Percentiles rank a stretch among this genome's conserved stretches.
These are phyloP conservation scores for Populus simonii DNA, from an alignment of 345 rosid species.

Conservation along the genomic window DNA sequence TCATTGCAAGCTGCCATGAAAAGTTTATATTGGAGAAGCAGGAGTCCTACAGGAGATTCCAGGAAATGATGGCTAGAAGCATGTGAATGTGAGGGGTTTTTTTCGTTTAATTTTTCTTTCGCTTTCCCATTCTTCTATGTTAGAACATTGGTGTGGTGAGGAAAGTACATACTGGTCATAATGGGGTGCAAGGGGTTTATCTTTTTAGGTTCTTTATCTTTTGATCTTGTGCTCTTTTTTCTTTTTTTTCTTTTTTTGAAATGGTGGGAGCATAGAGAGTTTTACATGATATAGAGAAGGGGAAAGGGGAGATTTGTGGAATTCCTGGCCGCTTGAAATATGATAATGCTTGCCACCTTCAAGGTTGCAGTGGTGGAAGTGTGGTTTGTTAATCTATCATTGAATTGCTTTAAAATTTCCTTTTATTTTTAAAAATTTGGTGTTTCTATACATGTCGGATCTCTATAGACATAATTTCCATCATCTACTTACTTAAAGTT, in stretches of 20 bases:
- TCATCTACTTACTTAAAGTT: too few relatives aligned
- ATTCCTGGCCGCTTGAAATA: not conserved
- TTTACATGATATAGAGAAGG: not conserved
- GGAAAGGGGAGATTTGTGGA: not conserved
- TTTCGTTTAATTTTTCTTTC: not conserved
- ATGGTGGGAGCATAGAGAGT: not conserved
- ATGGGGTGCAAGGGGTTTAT: not conserved
- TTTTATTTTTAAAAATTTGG: not conserved
- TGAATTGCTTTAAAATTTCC: not conserved
- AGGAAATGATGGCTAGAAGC: slow-evolving; percentile 75
- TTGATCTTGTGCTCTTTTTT: not conserved
- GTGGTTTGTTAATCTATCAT: not conserved
- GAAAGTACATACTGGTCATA: slow-evolving; percentile 9
- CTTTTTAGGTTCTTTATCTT: not conserved
- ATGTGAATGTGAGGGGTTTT: slow-evolving; percentile 23
- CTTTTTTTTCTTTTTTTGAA: not conserved
- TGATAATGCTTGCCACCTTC: not conserved
- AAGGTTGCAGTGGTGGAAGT: not conserved
- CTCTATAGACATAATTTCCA: not conserved
- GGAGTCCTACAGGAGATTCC: slow-evolving; percentile 90
- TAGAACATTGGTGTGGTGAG: slow-evolving; percentile 21
- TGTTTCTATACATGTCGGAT: not conserved
- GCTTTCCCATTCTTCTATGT: slow-evolving; percentile 33
- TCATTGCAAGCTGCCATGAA: slow-evolving; percentile 80
- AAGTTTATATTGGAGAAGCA: slow-evolving; percentile 90